Percentiles rank a stretch among this genome's conserved stretches.
Evolutionary conservation across 2,329 filamentous ascomycete genomes (phyloP).

Genomic region (Colletotrichum zoysiae): DNA sequence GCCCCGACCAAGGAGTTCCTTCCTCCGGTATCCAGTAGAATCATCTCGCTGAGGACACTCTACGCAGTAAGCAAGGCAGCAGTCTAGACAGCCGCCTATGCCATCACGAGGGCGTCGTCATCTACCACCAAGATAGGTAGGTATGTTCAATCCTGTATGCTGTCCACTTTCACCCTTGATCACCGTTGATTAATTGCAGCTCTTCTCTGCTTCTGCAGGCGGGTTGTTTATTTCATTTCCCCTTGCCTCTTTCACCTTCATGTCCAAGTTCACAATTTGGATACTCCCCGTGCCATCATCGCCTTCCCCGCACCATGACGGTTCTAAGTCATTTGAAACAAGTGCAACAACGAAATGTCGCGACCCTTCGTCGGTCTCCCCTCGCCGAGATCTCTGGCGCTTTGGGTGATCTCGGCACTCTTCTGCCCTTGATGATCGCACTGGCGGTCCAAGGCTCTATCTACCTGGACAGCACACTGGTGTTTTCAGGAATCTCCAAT

Average conservation of each 20-base stretch:
- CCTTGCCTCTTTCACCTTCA: not conserved
- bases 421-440: slow-evolving; percentile 90
- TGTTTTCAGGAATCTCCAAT: slow-evolving; percentile 91
- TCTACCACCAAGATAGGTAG: not conserved
- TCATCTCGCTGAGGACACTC: not conserved
- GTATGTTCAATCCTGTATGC: not conserved
- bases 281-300: too few species aligned
- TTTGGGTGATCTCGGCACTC: slow-evolving; percentile 87
- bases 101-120: slow-evolving; percentile 35
- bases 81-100: not conserved
- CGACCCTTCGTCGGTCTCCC: slow-evolving; percentile 60
- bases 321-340: slow-evolving; percentile 42
- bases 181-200: not conserved
- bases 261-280: not conserved
- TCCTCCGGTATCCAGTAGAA: slow-evolving; percentile 18
- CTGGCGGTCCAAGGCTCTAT: slow-evolving; percentile 84
- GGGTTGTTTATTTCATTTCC: not conserved
- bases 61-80: not conserved
- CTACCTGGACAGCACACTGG: slow-evolving; percentile 83
- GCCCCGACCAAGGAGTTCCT: slow-evolving; percentile 32
- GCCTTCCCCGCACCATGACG: slow-evolving; percentile 33
- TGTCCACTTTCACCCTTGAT: not conserved
- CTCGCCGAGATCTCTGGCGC: slow-evolving; percentile 87
- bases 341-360: slow-evolving; percentile 61
- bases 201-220: not conserved